These are phyloP conservation scores for Solanum tarijense DNA, from an alignment of 257 asterid species.

Conservation along the genomic window DNA sequence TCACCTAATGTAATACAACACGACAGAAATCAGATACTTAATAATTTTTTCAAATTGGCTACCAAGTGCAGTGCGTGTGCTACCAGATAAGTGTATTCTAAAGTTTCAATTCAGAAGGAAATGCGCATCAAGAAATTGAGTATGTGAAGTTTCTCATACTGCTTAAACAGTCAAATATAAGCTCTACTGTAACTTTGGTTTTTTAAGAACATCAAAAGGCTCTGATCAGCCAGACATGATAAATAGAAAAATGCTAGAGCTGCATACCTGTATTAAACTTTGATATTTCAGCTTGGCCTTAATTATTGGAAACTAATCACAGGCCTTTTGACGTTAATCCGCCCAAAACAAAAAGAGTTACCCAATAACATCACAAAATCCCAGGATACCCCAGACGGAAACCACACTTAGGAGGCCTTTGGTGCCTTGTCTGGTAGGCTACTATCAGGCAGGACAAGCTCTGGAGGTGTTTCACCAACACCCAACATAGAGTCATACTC, in stretches of 20 bases:
- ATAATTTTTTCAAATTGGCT: background rate
- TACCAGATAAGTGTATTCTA: background rate
- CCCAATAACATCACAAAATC: background rate
- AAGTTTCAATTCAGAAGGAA: background rate
- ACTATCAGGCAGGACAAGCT: slow-evolving; percentile 34
- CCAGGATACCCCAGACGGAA: background rate
- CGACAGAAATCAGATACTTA: background rate
- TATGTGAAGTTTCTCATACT: background rate
- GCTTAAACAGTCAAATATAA: background rate
- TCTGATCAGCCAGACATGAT: slow-evolving; percentile 7
- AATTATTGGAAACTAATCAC: slow-evolving; percentile 35
- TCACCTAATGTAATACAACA: background rate
- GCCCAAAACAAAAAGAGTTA: slow-evolving; percentile 6
- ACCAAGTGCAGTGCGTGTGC: background rate
- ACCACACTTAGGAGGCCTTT: slow-evolving; percentile 29
- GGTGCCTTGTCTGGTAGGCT: slow-evolving; percentile 26
- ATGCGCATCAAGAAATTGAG: background rate
- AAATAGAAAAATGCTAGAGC: slow-evolving; percentile 12
- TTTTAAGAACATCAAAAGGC: background rate
- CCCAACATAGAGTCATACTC: slow-evolving; percentile 46
- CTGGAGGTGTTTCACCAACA: slow-evolving; percentile 36
- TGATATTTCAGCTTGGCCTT: slow-evolving; percentile 25
- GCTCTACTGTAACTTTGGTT: background rate
- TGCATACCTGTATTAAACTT: slow-evolving; percentile 32
- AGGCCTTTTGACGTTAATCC: slow-evolving; percentile 13